Evolutionary conservation across 176 grass and related monocot genomes (phyloP), one percentile per base, ranked within the genome.

Genomic region (Triticum urartu): DNA sequence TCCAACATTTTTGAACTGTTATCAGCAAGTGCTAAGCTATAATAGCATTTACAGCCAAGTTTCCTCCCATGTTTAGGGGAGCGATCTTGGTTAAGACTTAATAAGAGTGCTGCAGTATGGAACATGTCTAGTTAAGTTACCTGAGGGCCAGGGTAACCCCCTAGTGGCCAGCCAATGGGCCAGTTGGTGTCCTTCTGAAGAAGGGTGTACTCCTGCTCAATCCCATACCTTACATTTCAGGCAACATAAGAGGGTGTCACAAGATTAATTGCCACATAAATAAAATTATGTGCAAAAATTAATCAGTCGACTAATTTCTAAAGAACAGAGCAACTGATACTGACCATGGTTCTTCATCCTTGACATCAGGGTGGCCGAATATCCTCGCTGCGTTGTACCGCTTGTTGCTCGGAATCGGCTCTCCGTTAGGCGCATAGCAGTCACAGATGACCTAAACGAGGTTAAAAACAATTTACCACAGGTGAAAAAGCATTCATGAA

Each of bases 121-220:
- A 43, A 3, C 40, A 45, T 45, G 43, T 45, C 43, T 45, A 11
- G 43, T 45, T 45, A 12, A 38, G 11, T 52, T 87, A 98, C 96
- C 87, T 98, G 96, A 84, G 96, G 93, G 24, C 91, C 96, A 83
- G 96, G 96, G 77, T 75, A 98, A 13, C 96, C 96, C 48, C 96
- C 93, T 36, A 95, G 8, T 43, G 96, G 93, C 96, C 96, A 98
- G 4, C 96, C 96, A 61, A 98, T 82, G 33, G 96, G 96, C 96
- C 96, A 98, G 12, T 94, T 98, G 42, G 73, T 89, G 88, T 95
- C 88, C 68, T 98, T 98, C 40, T 95, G 93, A 65, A 98, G 90
- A 36, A 98, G 96, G 62, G 96, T 98, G 73, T 98, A 98, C 90
- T 98, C 96, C 24, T 95, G 96, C 76, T 98, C 96, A 64, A 98